Evolutionary conservation across 2,329 filamentous ascomycete species (phyloP), one percentile per base, ranked within the genome.

Genomic region (Alternaria brassicae): DNA sequence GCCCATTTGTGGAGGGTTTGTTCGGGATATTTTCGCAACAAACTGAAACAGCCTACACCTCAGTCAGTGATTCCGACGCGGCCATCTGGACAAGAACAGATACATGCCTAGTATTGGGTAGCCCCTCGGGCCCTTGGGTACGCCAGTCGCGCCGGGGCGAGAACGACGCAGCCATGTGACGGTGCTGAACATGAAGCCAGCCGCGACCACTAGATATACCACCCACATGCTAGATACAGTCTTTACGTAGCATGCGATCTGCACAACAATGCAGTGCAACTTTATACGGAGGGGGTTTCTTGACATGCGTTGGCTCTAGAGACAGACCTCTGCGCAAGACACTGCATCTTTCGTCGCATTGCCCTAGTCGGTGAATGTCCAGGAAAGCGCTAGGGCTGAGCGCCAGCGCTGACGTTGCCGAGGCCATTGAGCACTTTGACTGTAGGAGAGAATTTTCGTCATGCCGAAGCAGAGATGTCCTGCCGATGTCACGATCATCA

Each of bases 21-120:
- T 36, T 51, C 48, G 15, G 48, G 48, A 30, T 51, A 40, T 51
- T 10, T 51, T 51, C 23, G 25, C 34, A 51, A 21, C 10, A 40
- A 13, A 8, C 21, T 28, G 19, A 40, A 51, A 28, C 34, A 51
- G 13, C 48, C 48, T 51, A 40, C 23, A 28, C 6, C 5, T 19
- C 13, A 4, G 48, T 51, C n/a, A 51, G 48, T 23, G 8, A 37
- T 36, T n/a, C 15, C 10, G 15, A 15, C 17, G 10, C 30, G 6
- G 17, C 30, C 19, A 49, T n/a, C 21, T 15, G 7, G 32, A 28
- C 17, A 7, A 50, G 2, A 50, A 12, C 13, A 28, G 12, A 15
- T 4, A 17, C 34, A 40, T 40, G 15, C 47, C 34, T 27, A 50
- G 21, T 27, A 50, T 37, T 10, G 34, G 47, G 34, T 50, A 50